Evolutionary conservation across 1,284 basidiomycete species (phyloP).

Genomic region (Athelia sp.): DNA sequence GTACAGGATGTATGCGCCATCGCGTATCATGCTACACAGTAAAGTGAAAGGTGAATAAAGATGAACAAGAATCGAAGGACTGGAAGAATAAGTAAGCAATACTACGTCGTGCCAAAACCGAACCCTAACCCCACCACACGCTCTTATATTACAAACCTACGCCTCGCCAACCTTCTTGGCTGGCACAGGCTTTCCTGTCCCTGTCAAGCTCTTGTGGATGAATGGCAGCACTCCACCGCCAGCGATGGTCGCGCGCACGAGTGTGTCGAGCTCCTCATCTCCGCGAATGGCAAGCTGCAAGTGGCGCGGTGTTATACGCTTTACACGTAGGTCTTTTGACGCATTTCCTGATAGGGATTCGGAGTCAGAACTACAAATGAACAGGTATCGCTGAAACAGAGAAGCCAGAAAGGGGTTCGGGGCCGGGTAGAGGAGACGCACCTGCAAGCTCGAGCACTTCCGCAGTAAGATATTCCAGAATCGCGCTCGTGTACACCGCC

Average conservation of each 20-base stretch:
- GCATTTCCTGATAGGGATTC: slow-evolving; percentile 72
- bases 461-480: slow-evolving; percentile 87
- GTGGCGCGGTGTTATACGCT: slow-evolving; percentile 95
- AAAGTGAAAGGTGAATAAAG: too few species aligned
- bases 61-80: too few species aligned
- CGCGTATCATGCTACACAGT: too few species aligned
- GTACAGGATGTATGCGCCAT: too few species aligned
- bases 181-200: slow-evolving; percentile 26
- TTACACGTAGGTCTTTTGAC: slow-evolving; percentile 92
- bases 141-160: neutral
- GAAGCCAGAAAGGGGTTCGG: too few species aligned
- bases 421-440: too few species aligned
- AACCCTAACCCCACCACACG: too few species aligned
- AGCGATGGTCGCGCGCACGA: slow-evolving; percentile 66
- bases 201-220: slow-evolving; percentile 86
- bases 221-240: slow-evolving; percentile 93
- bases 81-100: too few species aligned
- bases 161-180: neutral
- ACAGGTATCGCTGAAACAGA: too few species aligned
- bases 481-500: slow-evolving; percentile 88
- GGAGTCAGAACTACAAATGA: neutral
- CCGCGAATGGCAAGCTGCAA: slow-evolving; percentile 93
- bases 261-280: slow-evolving; percentile 86
- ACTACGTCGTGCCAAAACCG: too few species aligned
- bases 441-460: slow-evolving; percentile 89